Base-by-base conservation (phyloP, 1,284 basidiomycete species). In the Irpex sp. region DNA sequence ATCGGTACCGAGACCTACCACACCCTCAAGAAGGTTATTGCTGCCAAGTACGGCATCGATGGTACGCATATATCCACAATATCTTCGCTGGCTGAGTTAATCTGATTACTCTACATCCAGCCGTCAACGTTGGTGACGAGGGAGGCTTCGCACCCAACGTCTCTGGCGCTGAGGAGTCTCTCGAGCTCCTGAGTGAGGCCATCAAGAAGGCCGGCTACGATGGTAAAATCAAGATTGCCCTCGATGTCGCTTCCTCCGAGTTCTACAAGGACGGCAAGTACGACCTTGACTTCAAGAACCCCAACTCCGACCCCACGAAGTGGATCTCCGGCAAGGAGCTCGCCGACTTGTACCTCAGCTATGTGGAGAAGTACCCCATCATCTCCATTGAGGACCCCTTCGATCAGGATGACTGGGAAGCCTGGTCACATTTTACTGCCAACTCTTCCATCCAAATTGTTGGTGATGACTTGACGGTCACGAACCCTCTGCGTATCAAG, bases 261-360 rank as follows among this genome's bases (percentile, higher is more conserved):
- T 99, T 99, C 86, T 99, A 95, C 92, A 99, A 98, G 89, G 96
- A 98, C 21, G 97, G 96, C 76, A 98, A 98, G 85, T 99, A 99
- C 82, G 97, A 99, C 78, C 83, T 99, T 66, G 96, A 99, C 86
- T 98, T 97, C 87, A 96, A 99, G 88, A 98, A 98, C 89, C 92
- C 97, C 78, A 97, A 98, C 85, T 98, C 96, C 67, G 97, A 99
- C 82, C 85, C 93, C 57, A 91, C 87, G 82, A 95, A 98, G 81
- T 98, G 94, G 94, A 91, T 98, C 80, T 82, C 93, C 47, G 97
- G 97, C 71, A 82, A 85, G 67, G 87, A 99, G 82, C 94, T 99
- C 70, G 96, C 95, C 48, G 93, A 97, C 65, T 84, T 97, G 75
- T 99, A 99, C 86, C 79, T 96, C 73, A 77, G 81, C 71, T 93